These are phyloP conservation scores for Mycena capillaripes DNA, from an alignment of 768 basidiomycete genomes.

Conservation along the genomic window DNA sequence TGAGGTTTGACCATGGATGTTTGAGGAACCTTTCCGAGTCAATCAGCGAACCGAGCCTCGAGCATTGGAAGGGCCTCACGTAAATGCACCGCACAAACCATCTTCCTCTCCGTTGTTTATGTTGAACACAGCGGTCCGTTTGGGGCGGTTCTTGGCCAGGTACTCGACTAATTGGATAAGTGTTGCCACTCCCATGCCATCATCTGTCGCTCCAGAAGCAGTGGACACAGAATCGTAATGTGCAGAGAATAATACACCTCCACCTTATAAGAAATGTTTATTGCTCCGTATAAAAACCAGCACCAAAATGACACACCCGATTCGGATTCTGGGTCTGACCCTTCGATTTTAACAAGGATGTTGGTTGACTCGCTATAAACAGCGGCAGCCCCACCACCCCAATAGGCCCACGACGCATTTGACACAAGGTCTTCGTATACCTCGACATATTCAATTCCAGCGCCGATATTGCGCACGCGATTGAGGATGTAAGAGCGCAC, in stretches of 20 bases:
- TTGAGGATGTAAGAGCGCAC: constrained; percentile 72
- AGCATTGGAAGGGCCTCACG: constrained; percentile 53
- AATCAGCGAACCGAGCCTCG: not conserved
- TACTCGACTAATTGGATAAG: constrained; percentile 75
- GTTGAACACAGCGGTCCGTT: constrained; percentile 83
- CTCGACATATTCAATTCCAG: constrained; percentile 59
- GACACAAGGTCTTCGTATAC: constrained; percentile 65
- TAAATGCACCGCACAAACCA: constrained; percentile 78
- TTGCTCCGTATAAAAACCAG: constrained; percentile 69
- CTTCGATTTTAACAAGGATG: constrained; percentile 59
- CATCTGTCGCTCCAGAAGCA: constrained; percentile 81
- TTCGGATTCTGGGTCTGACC: constrained; percentile 35
- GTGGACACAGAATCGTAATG: constrained; percentile 89
- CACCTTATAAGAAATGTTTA: constrained; percentile 63
- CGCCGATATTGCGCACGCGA: constrained; percentile 63
- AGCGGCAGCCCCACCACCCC: constrained; percentile 9
- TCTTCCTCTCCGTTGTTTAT: constrained; percentile 92
- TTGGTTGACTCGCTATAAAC: constrained; percentile 70
- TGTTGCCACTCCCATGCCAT: constrained; percentile 80
- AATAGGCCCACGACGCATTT: constrained; percentile 58
- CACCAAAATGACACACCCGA: constrained; percentile 35
- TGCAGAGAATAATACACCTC: constrained; percentile 80
- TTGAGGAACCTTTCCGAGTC: constrained; percentile 66
- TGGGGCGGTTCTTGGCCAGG: constrained; percentile 62
- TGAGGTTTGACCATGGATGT: constrained; percentile 81